These are phyloP conservation scores for Microcyclosporella mali DNA, from an alignment of 2,329 filamentous ascomycete genomes.

Conservation along the genomic window DNA sequence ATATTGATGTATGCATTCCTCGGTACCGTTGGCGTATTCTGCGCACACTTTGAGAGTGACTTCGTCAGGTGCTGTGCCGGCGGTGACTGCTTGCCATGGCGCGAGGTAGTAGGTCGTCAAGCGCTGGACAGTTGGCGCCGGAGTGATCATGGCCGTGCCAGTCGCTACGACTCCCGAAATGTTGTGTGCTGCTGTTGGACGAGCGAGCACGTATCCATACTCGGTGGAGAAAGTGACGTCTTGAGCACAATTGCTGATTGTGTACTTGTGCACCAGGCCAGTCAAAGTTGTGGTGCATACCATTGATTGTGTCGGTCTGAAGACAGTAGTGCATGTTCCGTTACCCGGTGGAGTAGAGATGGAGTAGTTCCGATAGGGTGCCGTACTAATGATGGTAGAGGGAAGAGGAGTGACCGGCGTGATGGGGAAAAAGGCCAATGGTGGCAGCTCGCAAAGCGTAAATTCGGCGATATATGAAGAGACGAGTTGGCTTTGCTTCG, in stretches of 20 bases:
- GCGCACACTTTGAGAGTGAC: slow-evolving; percentile 40
- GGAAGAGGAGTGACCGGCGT: slow-evolving; percentile 16
- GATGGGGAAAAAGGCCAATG: slow-evolving; percentile 30
- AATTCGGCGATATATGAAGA: slow-evolving; percentile 39
- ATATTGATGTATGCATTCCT: slow-evolving; percentile 37
- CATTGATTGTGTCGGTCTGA: slow-evolving; percentile 36
- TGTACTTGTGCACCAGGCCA: slow-evolving; percentile 36
- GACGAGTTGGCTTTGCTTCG: slow-evolving; percentile 39
- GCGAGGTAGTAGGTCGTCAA: slow-evolving; percentile 42
- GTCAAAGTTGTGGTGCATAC: slow-evolving; percentile 41
- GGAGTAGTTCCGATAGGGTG: slow-evolving; percentile 36
- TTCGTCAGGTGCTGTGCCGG: slow-evolving; percentile 33
- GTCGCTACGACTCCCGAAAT: slow-evolving; percentile 5
- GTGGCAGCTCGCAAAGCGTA: slow-evolving; percentile 39
- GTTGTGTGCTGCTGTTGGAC: slow-evolving; percentile 26
- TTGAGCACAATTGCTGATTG: slow-evolving; percentile 39
- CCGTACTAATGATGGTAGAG: slow-evolving; percentile 25
- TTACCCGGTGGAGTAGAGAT: slow-evolving; percentile 28
- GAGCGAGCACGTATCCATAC: slow-evolving; percentile 38
- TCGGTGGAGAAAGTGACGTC: slow-evolving; percentile 43
- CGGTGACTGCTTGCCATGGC: slow-evolving; percentile 39
- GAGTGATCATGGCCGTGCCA: slow-evolving; percentile 30
- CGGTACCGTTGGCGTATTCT: slow-evolving; percentile 30
- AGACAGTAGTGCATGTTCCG: slow-evolving; percentile 37
- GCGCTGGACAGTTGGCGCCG: slow-evolving; percentile 34